Percentiles rank a stretch among this genome's conserved stretches.
phyloP scores from a whole-genome alignment of 371 early-diverging fungal species.

The Mucor saturninus region DNA sequence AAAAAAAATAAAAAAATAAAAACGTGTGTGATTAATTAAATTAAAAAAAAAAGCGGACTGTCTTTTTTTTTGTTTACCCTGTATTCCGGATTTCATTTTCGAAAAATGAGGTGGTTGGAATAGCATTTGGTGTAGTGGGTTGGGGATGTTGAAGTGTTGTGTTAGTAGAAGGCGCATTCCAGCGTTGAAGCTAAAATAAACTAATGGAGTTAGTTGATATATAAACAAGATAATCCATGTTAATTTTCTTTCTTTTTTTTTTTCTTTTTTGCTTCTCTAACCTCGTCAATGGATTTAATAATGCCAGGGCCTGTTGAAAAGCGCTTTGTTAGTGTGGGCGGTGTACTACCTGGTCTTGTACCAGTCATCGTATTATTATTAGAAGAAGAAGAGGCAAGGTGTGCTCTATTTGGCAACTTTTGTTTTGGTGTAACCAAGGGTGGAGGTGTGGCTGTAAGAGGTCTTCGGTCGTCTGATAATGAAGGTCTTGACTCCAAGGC shows the following conservation, averaged over 20 bases:
- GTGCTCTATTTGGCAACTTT: constrained; percentile 24
- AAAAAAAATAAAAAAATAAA: background rate
- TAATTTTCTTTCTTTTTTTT: too few species aligned
- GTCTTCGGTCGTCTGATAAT: constrained; percentile 7
- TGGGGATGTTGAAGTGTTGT: constrained; percentile 15
- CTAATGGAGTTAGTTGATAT: too few species aligned
- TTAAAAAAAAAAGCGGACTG: background rate
- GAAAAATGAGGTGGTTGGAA: constrained; percentile 16
- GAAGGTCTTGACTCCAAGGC: constrained; percentile 6
- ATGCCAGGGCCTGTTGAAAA: constrained; percentile 1
- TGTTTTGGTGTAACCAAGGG: constrained; percentile 15
- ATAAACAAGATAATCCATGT: too few species aligned
- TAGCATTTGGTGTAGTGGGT: constrained; percentile 21
- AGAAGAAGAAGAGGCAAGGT: background rate
- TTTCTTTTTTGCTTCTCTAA: background rate
- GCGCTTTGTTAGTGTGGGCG: constrained; percentile 15
- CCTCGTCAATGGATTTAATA: constrained; percentile 21
- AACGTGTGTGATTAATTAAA: background rate
- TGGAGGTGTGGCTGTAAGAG: constrained; percentile 6
- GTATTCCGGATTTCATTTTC: constrained; percentile 16
- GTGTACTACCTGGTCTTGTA: constrained; percentile 3
- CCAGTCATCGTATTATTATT: background rate
- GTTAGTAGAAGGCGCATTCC: constrained; percentile 1
- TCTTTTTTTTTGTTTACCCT: constrained; percentile 8
- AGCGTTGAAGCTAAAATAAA: constrained; percentile 1